Evolutionary conservation across 768 basidiomycete genomes (phyloP).

Genomic region (Boletus rubescentipes): DNA sequence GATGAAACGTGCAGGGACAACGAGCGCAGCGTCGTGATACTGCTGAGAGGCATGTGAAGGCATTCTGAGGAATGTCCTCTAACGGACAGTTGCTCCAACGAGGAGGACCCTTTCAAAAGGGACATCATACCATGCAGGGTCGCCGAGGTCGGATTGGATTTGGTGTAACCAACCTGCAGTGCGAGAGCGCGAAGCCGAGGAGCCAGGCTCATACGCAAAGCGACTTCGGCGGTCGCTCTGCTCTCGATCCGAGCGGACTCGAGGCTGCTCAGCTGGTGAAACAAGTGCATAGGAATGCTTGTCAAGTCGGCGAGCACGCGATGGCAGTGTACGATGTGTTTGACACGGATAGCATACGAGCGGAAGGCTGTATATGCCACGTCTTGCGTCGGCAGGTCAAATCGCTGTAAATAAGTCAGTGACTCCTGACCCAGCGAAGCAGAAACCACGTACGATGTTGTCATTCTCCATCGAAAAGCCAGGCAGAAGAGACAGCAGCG

Average conservation of each 20-base stretch:
- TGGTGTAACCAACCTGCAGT: conserved; percentile 31
- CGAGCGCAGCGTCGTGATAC: conserved; percentile 33
- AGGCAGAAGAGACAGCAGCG: conserved; percentile 39
- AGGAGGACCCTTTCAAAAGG: conserved; percentile 23
- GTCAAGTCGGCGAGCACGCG: conserved; percentile 7
- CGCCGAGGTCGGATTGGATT: conserved; percentile 27
- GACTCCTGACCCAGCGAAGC: not conserved
- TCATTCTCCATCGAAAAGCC: conserved; percentile 10
- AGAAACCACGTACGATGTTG: conserved; percentile 12
- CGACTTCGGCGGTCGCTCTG: conserved; percentile 11
- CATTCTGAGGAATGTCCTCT: conserved; percentile 37
- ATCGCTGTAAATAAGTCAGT: conserved; percentile 10
- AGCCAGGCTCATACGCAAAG: conserved; percentile 32
- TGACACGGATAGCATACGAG: conserved; percentile 28
- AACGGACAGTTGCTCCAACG: conserved; percentile 38
- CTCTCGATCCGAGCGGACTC: conserved; percentile 22
- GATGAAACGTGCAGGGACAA: conserved; percentile 44
- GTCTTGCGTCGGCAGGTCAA: conserved; percentile 3
- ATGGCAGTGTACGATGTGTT: conserved; percentile 23
- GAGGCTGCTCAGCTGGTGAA: conserved; percentile 12
- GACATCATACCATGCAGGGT: conserved; percentile 20
- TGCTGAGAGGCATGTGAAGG: conserved; percentile 32
- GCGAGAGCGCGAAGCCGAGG: conserved; percentile 35
- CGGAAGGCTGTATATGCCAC: conserved; percentile 6
- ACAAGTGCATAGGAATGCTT: conserved; percentile 1